Conservation (phyloP, 1,284 basidiomycete species). For the Boletellus dicymbophilus region DNA sequence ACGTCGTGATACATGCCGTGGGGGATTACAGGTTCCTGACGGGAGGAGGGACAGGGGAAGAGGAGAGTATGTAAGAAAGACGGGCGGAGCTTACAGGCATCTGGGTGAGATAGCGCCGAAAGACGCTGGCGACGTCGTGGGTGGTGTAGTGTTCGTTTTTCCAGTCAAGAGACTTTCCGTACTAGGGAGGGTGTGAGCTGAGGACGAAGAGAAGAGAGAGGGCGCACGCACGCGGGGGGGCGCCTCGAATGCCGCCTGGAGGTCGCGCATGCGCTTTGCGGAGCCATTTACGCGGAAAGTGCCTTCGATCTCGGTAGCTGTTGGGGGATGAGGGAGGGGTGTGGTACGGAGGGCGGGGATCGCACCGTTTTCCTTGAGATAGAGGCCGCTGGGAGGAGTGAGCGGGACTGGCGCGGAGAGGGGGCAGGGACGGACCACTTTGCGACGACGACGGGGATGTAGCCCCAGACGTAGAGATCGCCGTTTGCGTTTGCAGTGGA, state of each 20-base stretch:
- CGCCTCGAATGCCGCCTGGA: conserved; percentile 89
- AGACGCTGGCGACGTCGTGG: conserved; percentile 96
- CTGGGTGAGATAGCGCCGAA: conserved; percentile 93
- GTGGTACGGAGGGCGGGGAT: background rate
- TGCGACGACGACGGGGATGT: conserved; percentile 95
- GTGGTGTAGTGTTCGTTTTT: conserved; percentile 82
- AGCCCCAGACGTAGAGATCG: conserved; percentile 88
- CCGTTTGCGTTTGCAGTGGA: conserved; percentile 87
- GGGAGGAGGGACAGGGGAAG: conserved; percentile 5
- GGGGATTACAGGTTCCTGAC: conserved; percentile 90
- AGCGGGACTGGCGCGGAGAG: conserved; percentile 5
- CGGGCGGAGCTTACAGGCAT: conserved; percentile 78
- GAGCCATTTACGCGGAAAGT: conserved; percentile 95
- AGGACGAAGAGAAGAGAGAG: background rate
- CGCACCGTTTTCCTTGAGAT: conserved; percentile 88
- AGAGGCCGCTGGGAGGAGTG: conserved; percentile 63
- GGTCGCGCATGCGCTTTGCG: conserved; percentile 92
- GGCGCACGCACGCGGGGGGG: conserved; percentile 74
- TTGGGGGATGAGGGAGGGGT: conserved; percentile 9
- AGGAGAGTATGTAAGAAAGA: conserved; percentile 11
- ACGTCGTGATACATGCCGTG: conserved; percentile 86
- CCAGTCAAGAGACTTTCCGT: conserved; percentile 94
- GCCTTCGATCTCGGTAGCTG: conserved; percentile 93
- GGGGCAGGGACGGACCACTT: conserved; percentile 74
- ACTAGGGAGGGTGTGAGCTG: conserved; percentile 47